These are phyloP conservation scores for Biancaea sappan DNA, from an alignment of 306 rosid species.

Conservation along the genomic window DNA sequence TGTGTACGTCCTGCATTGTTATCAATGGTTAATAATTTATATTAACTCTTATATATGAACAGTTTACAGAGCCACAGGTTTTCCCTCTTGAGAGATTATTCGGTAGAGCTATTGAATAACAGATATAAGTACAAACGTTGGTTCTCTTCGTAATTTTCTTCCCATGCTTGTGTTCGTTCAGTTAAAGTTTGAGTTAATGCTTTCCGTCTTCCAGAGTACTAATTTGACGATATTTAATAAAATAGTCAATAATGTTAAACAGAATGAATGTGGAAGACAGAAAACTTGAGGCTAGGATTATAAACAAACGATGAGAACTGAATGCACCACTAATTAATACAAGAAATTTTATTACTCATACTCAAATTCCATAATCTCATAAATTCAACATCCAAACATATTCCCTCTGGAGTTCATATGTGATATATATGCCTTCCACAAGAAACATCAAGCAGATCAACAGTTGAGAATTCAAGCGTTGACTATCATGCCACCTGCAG, in stretches of 20 bases:
- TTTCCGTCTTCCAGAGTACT: background rate
- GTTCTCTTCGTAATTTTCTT: no score
- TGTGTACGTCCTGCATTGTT: no score
- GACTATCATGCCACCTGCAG: conserved; percentile 45
- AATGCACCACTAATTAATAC: conserved; percentile 8
- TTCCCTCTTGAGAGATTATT: no score
- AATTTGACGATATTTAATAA: no score
- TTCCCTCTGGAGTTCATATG: background rate
- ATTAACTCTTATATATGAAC: no score
- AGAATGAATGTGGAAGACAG: background rate
- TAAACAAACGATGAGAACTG: background rate
- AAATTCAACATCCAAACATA: conserved; percentile 5
- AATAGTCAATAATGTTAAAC: no score
- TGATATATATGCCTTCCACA: background rate
- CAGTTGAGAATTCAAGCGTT: conserved; percentile 32
- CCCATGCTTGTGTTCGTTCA: no score
- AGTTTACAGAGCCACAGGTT: no score
- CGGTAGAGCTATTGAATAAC: no score
- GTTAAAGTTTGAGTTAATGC: background rate
- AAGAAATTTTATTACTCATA: background rate
- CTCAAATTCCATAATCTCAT: background rate
- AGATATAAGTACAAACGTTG: no score
- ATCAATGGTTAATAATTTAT: no score
- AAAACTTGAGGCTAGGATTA: background rate
- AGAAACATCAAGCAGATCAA: background rate